Evolutionary conservation across 805 yeast species (phyloP).

Genomic region (Lipomyces starkeyi): DNA sequence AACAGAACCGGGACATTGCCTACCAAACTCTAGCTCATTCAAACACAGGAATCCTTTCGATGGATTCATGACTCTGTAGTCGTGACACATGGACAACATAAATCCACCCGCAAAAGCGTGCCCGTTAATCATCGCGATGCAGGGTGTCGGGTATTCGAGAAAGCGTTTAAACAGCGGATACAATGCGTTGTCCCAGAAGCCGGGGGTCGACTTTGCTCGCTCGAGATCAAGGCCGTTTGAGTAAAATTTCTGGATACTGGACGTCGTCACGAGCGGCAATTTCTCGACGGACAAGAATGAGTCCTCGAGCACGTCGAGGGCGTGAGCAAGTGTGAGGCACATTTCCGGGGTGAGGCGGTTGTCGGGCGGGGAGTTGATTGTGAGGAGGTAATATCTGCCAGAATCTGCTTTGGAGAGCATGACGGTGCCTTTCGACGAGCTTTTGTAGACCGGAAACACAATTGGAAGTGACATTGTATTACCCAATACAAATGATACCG

Average conservation of each 20-base stretch:
- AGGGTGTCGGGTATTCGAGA: conserved; percentile 50
- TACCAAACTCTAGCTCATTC: conserved; percentile 48
- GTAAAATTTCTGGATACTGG: conserved; percentile 47
- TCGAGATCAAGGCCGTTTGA: conserved; percentile 50
- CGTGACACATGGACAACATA: conserved; percentile 49
- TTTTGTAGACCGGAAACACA: conserved; percentile 17
- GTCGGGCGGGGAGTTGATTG: conserved; percentile 47
- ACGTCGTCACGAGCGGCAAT: conserved; percentile 48
- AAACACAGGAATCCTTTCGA: conserved; percentile 48
- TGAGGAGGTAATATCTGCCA: conserved; percentile 44
- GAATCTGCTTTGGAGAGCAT: conserved; percentile 31
- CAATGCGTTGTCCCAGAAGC: conserved; percentile 45
- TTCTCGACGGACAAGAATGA: conserved; percentile 38
- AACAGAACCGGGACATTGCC: neutral
- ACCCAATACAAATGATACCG: neutral
- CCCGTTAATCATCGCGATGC: conserved; percentile 50
- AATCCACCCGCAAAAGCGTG: conserved; percentile 53
- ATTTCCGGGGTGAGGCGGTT: conserved; percentile 47
- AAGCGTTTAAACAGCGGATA: conserved; percentile 46
- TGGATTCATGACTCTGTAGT: conserved; percentile 51
- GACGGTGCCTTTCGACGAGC: conserved; percentile 16
- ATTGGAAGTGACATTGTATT: conserved; percentile 13
- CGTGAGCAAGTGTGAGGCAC: conserved; percentile 46
- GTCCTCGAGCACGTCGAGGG: conserved; percentile 43
- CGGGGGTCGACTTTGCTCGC: conserved; percentile 45